Conservation (phyloP, 257 asterid species). For the Fraxinus cuspidata region DNA sequence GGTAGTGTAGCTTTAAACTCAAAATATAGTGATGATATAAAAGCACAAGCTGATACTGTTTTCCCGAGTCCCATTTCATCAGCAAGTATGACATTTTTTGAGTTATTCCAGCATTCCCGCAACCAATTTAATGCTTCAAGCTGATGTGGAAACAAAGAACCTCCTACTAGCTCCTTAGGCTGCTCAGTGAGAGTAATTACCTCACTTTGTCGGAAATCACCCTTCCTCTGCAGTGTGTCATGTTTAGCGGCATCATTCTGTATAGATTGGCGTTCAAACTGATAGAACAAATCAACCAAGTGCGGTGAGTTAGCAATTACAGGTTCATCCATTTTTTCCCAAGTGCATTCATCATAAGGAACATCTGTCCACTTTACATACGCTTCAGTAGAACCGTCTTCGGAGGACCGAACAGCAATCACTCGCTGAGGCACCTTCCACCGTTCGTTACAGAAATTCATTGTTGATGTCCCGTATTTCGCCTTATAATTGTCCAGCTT, state of each 20-base stretch:
- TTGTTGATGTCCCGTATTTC: conserved; percentile 60
- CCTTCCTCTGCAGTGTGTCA: conserved; percentile 36
- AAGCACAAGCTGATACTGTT: conserved; percentile 93
- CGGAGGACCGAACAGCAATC: conserved; percentile 35
- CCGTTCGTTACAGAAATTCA: too few relatives aligned
- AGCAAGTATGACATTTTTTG: conserved; percentile 94
- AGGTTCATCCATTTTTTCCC: conserved; percentile 84
- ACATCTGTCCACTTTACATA: conserved; percentile 71
- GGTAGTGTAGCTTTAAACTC: conserved; percentile 85
- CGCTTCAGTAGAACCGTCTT: conserved; percentile 66
- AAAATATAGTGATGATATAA: conserved; percentile 70
- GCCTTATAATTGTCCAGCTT: too few relatives aligned
- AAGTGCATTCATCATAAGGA: conserved; percentile 91
- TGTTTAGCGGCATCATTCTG: conserved; percentile 51
- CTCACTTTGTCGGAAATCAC: conserved; percentile 49
- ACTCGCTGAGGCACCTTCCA: too few relatives aligned
- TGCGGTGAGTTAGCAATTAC: conserved; percentile 56
- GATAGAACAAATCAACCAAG: conserved; percentile 67
- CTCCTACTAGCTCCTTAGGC: conserved; percentile 56
- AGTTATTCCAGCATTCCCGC: conserved; percentile 85
- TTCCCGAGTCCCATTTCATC: conserved; percentile 99
- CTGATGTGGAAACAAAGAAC: conserved; percentile 79
- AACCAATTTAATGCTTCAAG: conserved; percentile 97
- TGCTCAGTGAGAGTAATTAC: conserved; percentile 74
- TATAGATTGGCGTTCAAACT: conserved; percentile 67